Conservation (phyloP, 1,284 basidiomycete species). For the Wallemia mellicola region DNA sequence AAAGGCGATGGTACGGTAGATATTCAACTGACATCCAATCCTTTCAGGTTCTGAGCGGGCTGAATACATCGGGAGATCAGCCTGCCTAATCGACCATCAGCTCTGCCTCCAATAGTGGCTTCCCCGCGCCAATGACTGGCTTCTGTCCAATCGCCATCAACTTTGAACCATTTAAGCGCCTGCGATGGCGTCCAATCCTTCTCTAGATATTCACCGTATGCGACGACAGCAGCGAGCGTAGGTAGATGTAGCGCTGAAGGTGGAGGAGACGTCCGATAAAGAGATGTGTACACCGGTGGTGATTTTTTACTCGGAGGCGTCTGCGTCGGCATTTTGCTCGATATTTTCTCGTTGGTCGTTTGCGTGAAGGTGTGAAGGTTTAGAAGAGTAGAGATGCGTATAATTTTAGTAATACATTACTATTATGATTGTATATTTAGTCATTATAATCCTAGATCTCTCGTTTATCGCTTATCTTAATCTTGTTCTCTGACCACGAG, state of each 20-base stretch:
- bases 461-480: not conserved
- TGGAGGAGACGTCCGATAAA: not conserved
- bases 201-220: conserved; percentile 1
- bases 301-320: not conserved
- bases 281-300: not conserved
- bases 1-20: not conserved
- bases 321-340: not conserved
- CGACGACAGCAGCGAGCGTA: not conserved
- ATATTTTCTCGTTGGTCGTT: not conserved
- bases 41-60: not conserved
- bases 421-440: too few relatives aligned
- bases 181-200: not conserved
- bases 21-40: conserved; percentile 1
- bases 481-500: not conserved
- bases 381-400: not conserved
- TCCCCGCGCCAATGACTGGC: conserved; percentile 2
- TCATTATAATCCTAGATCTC: not conserved
- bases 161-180: conserved; percentile 1
- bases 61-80: conserved; percentile 1
- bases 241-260: not conserved
- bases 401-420: too few relatives aligned
- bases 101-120: not conserved
- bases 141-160: conserved; percentile 4
- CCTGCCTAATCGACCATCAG: conserved; percentile 1
- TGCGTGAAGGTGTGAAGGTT: not conserved